phyloP scores from a whole-genome alignment of 768 basidiomycete genomes.

The Termitomyces sp. region DNA sequence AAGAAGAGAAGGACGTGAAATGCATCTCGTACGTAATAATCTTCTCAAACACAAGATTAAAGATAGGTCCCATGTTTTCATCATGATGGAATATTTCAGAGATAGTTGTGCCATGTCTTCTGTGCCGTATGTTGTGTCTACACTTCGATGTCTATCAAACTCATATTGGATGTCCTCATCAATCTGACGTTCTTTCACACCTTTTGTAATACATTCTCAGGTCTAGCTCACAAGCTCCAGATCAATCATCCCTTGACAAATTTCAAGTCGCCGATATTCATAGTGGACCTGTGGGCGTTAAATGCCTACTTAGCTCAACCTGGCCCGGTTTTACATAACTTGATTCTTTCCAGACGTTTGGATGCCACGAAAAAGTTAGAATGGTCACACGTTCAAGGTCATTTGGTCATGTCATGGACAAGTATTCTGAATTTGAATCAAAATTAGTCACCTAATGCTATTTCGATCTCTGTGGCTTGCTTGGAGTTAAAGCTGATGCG shows the following conservation, averaged over 20 bases:
- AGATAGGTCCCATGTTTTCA: neutral
- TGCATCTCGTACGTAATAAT: neutral
- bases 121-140: neutral
- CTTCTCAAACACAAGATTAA: neutral
- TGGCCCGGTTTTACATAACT: neutral
- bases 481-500: neutral
- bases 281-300: neutral
- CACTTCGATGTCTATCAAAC: neutral
- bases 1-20: neutral
- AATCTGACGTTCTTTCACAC: neutral
- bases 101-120: neutral
- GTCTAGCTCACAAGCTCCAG: neutral
- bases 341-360: neutral
- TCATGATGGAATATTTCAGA: neutral
- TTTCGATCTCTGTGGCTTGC: neutral
- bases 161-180: neutral
- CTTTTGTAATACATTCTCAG: neutral
- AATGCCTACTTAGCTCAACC: neutral
- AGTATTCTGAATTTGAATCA: neutral
- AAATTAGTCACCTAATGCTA: neutral
- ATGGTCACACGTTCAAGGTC: neutral
- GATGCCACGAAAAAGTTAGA: neutral
- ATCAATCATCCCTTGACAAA: neutral
- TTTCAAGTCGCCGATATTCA: neutral
- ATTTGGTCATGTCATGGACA: neutral